Evolutionary conservation across 805 yeast species (phyloP).

Genomic region (Saccharomyces paradoxus): DNA sequence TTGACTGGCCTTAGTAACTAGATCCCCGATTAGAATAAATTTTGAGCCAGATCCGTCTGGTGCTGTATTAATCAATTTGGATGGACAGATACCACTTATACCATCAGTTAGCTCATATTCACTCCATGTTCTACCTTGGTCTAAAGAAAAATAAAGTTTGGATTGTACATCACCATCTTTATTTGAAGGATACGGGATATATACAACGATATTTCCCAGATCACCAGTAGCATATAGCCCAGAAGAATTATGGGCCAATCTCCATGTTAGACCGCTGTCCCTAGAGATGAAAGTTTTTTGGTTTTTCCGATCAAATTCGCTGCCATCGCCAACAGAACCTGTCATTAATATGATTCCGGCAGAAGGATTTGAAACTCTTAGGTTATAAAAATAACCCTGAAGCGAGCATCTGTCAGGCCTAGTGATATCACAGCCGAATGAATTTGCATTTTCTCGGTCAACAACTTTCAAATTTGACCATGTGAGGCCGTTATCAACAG

Average conservation of each 20-base stretch:
- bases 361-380: constrained; percentile 39
- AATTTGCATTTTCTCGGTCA: constrained; percentile 35
- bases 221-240: constrained; percentile 60
- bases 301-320: constrained; percentile 1
- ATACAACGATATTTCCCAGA: constrained; percentile 63
- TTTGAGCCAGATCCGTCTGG: constrained; percentile 65
- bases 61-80: constrained; percentile 40
- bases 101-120: constrained; percentile 33
- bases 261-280: constrained; percentile 77
- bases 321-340: constrained; percentile 14
- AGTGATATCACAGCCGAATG: constrained; percentile 20
- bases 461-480: constrained; percentile 42
- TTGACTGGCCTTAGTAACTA: neutral
- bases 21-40: constrained; percentile 44
- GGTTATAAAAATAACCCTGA: constrained; percentile 23
- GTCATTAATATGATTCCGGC: constrained; percentile 39
- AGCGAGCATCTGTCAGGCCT: constrained; percentile 43
- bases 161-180: constrained; percentile 30
- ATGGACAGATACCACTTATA: constrained; percentile 24
- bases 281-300: constrained; percentile 53
- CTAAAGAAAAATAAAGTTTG: constrained; percentile 47
- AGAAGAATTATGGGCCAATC: constrained; percentile 43
- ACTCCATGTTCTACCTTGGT: constrained; percentile 66
- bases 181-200: constrained; percentile 40
- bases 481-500: constrained; percentile 46